phyloP scores from a whole-genome alignment of 75 land plant species.

The Sequoia sempervirens region DNA sequence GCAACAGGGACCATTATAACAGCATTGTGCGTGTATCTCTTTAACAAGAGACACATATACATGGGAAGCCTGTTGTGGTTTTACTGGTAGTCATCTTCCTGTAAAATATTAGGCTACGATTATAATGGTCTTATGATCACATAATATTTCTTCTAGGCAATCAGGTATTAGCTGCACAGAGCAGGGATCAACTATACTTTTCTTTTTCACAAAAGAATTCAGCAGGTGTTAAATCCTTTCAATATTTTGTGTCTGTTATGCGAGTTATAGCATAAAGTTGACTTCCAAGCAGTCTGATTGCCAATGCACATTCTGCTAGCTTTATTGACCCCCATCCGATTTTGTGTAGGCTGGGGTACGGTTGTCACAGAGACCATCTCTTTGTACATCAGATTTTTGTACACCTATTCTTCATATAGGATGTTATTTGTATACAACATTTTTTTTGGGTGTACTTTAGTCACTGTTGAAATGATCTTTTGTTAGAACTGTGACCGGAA shows the following conservation, averaged over 20 bases:
- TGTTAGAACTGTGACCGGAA: no score
- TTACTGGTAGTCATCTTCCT: background rate
- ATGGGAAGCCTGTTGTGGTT: background rate
- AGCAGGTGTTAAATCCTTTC: background rate
- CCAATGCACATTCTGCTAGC: background rate
- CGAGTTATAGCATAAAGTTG: background rate
- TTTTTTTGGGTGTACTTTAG: background rate
- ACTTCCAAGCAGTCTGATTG: background rate
- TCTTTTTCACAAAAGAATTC: background rate
- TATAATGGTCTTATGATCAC: background rate
- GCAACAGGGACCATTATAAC: background rate
- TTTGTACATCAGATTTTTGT: background rate
- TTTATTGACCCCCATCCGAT: background rate
- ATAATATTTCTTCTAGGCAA: background rate
- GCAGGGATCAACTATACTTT: background rate
- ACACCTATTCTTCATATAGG: background rate
- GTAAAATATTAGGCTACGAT: background rate
- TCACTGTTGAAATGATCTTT: background rate
- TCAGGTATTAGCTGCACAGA: background rate
- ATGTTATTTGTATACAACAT: background rate
- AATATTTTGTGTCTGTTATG: no score
- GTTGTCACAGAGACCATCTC: background rate
- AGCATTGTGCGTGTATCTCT: background rate
- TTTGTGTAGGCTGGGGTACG: background rate
- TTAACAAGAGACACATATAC: background rate